These are phyloP conservation scores for Stereocaulon alpinum DNA, from an alignment of 495 filamentous ascomycete genomes.

Conservation along the genomic window DNA sequence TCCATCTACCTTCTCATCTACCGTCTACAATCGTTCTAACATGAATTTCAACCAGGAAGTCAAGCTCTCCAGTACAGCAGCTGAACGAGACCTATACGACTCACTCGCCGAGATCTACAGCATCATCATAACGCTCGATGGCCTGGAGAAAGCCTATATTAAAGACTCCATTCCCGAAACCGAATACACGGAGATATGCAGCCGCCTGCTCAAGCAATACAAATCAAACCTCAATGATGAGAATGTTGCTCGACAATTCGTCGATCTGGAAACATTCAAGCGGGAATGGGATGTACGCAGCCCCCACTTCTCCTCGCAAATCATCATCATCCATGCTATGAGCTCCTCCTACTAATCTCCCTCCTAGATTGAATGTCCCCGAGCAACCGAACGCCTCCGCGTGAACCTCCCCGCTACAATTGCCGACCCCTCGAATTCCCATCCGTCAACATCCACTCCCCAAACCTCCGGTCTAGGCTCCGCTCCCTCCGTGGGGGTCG, in stretches of 20 bases:
- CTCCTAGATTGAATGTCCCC: conserved; percentile 77
- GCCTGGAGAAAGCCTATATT: conserved; percentile 91
- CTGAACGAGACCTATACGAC: conserved; percentile 87
- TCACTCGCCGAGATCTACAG: conserved; percentile 96
- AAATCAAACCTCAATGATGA: conserved; percentile 86
- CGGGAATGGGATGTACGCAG: conserved; percentile 71
- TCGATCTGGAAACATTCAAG: conserved; percentile 89
- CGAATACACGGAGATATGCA: conserved; percentile 93
- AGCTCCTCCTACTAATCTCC: not conserved
- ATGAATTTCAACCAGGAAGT: conserved; percentile 57
- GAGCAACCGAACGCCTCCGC: conserved; percentile 83
- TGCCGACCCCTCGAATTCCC: conserved; percentile 45
- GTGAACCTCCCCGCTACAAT: conserved; percentile 71
- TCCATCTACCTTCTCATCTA: not conserved
- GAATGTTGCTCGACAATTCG: conserved; percentile 69
- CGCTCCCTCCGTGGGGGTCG: conserved; percentile 22
- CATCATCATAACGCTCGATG: conserved; percentile 91
- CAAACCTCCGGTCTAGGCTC: conserved; percentile 28
- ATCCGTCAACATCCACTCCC: conserved; percentile 28
- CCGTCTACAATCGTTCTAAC: not conserved
- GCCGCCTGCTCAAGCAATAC: conserved; percentile 89
- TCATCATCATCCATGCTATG: not conserved
- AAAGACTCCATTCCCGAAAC: conserved; percentile 86
- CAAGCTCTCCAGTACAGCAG: conserved; percentile 72
- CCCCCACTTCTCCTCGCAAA: not conserved